Conservation (phyloP, 768 basidiomycete genomes). For the Fomitopsis serialis region DNA sequence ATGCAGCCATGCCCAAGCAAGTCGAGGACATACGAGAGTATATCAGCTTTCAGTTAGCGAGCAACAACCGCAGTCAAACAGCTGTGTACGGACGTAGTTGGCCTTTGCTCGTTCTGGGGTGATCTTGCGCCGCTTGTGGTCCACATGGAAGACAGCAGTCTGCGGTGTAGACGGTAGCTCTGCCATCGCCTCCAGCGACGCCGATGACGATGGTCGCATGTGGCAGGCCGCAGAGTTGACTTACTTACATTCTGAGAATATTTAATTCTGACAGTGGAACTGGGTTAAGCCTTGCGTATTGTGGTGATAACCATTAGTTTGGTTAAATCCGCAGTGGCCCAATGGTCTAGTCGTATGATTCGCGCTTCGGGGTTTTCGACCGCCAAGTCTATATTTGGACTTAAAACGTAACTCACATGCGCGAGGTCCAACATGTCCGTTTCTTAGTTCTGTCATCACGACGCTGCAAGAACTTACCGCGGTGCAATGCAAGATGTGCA, state of each 20-base stretch:
- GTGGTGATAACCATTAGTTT: too few species aligned
- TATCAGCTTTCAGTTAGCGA: neutral
- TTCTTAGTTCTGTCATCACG: neutral
- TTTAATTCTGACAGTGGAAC: too few species aligned
- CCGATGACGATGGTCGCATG: too few species aligned
- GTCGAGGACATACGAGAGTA: neutral
- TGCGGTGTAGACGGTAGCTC: neutral
- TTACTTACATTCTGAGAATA: too few species aligned
- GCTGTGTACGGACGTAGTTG: slow-evolving; percentile 2
- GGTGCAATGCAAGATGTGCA: too few species aligned
- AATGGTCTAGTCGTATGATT: slow-evolving; percentile 32
- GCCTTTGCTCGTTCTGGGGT: slow-evolving; percentile 5
- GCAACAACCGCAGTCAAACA: neutral
- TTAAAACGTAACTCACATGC: too few species aligned
- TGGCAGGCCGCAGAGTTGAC: too few species aligned
- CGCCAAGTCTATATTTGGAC: neutral
- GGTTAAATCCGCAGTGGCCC: slow-evolving; percentile 12
- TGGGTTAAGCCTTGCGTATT: too few species aligned
- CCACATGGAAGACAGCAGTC: neutral
- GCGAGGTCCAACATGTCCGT: too few species aligned
- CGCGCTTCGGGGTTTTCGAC: slow-evolving; percentile 24
- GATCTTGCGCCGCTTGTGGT: neutral
- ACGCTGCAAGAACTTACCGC: too few species aligned
- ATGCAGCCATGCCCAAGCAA: neutral
- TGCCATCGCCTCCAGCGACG: neutral